Base-by-base conservation (phyloP, 805 yeast genomes). In the Nematodospora valgi region DNA sequence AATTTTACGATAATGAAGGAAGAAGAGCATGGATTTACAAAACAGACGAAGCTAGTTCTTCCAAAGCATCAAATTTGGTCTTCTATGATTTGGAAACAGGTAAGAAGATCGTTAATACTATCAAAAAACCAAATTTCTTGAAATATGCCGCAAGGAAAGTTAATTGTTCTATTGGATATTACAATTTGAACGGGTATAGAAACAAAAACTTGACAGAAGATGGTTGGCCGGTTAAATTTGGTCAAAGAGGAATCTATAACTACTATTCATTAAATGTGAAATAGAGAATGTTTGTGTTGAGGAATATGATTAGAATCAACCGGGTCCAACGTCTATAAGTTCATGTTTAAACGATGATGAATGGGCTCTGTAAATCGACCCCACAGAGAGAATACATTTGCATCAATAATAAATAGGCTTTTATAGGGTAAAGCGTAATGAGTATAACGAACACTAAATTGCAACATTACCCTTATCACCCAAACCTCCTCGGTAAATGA, bases 1-100 rank as follows among this genome's bases (percentile, higher is more conserved):
- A 68, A 46, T 64, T 66, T 38, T 72, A 63, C 49, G 79, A 74
- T 45, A 71, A 75, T 38, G 80, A 77, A 45, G 94, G 95, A 4
- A 68, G 95, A 41, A 69, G 96, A 41, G 80, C 86, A 9, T 87
- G 96, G 95, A 55, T 87, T 12, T 82, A 78, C 56, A 76, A 72
- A 43, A 30, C 33, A 27, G 37, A 20, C 41, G 23, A 33, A 37
- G 7, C 22, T 49, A 10, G 24, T 42, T 3, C 25, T 23, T 7
- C 9, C 10, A 28, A 12, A n/a, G 6, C 15, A 8, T 54, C 68
- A 19, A 66, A 65, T 44, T 56, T 78, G 34, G 68, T 78, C 3
- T 74, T 68, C 48, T 82, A 78, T 48, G 87, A 82, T 58, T 60
- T 76, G 31, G 68, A 72, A 19, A 74, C 84, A 0, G 89, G 89